A percentile compares a stretch with the other conserved stretches of the same genome.
These are phyloP conservation scores for Fusarium nodosum DNA, from an alignment of 2,329 filamentous ascomycete species.

Conservation along the genomic window DNA sequence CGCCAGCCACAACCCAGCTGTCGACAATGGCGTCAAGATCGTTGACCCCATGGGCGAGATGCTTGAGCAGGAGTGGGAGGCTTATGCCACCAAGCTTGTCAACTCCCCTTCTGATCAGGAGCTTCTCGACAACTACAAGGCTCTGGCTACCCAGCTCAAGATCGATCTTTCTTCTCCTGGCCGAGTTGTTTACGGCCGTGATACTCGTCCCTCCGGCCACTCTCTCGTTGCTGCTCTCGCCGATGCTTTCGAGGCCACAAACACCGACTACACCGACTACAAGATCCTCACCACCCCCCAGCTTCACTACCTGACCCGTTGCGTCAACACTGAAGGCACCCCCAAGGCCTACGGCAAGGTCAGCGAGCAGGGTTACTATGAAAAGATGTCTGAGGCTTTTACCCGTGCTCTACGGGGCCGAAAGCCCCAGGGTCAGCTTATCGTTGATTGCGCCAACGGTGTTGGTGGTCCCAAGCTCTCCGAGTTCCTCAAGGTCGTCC, in stretches of 20 bases:
- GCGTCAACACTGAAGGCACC: constrained; percentile 91
- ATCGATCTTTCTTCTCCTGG: constrained; percentile 78
- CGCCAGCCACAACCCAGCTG: constrained; percentile 90
- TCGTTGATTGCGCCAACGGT: constrained; percentile 96
- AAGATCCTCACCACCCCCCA: constrained; percentile 97
- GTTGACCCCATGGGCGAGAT: constrained; percentile 98
- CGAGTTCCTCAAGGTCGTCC: constrained; percentile 87
- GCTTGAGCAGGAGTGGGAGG: constrained; percentile 96
- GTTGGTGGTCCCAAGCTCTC: constrained; percentile 92
- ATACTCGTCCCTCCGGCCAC: constrained; percentile 93
- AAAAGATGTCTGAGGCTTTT: constrained; percentile 90
- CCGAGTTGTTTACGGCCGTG: constrained; percentile 89
- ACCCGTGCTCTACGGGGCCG: constrained; percentile 83
- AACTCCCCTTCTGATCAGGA: constrained; percentile 83
- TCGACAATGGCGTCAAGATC: constrained; percentile 94
- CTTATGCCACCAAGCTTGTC: constrained; percentile 87
- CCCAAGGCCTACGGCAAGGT: constrained; percentile 89
- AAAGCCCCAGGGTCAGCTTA: constrained; percentile 79
- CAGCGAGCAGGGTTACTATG: constrained; percentile 93
- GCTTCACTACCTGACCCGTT: constrained; percentile 95
- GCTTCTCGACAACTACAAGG: constrained; percentile 81
- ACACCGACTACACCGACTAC: constrained; percentile 83
- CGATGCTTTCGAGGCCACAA: constrained; percentile 82
- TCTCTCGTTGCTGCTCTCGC: constrained; percentile 83
- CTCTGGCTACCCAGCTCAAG: constrained; percentile 80